These are phyloP conservation scores for Drechslerella coelobrocha DNA, from an alignment of 2,329 filamentous ascomycete species.

Conservation along the genomic window DNA sequence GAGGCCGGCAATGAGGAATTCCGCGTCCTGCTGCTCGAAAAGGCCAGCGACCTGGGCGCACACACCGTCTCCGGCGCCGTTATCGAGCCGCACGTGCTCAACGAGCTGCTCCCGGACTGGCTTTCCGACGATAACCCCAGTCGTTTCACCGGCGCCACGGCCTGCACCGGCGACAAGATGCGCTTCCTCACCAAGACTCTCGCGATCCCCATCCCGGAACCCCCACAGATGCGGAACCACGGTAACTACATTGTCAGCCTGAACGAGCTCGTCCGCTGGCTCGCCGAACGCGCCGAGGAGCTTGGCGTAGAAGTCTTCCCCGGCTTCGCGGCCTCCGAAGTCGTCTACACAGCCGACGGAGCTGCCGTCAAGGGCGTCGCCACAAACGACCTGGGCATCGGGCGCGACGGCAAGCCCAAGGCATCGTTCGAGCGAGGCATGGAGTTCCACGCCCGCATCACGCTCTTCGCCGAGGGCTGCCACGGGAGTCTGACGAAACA, in stretches of 20 bases:
- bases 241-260: conserved; percentile 97
- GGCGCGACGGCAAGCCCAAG: conserved; percentile 81
- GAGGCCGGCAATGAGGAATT: conserved; percentile 96
- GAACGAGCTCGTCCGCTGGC: conserved; percentile 94
- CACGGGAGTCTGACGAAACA: conserved; percentile 96
- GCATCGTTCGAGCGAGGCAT: conserved; percentile 93
- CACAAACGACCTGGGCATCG: conserved; percentile 91
- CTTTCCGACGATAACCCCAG: conserved; percentile 84
- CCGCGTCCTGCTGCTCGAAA: conserved; percentile 88
- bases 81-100: conserved; percentile 83
- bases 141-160: conserved; percentile 85
- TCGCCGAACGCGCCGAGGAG: conserved; percentile 95
- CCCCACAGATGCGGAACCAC: conserved; percentile 97
- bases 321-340: conserved; percentile 91
- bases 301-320: conserved; percentile 94
- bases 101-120: conserved; percentile 94
- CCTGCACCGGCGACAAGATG: conserved; percentile 85
- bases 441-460: conserved; percentile 94
- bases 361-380: conserved; percentile 85
- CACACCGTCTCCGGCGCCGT: conserved; percentile 97
- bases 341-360: conserved; percentile 84
- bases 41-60: conserved; percentile 91
- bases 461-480: conserved; percentile 91
- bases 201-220: conserved; percentile 80
- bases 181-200: conserved; percentile 85